Conservation (phyloP, 108 stramenopile species). For the Pseudonitzschia multiseries region DNA sequence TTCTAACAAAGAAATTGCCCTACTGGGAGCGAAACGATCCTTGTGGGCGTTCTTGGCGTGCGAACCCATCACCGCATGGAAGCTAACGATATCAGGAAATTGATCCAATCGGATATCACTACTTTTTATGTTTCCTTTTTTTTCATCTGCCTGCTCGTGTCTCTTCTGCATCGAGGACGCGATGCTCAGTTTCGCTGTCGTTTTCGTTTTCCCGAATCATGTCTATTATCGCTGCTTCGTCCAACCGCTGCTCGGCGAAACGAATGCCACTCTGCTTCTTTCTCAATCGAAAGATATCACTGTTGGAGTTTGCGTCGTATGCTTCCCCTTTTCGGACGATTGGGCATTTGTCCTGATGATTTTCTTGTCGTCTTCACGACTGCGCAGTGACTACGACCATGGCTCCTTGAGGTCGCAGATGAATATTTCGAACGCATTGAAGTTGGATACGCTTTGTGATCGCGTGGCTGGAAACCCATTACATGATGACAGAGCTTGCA, state of each 20-base stretch:
- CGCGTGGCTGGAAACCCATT: background rate
- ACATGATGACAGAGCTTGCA: background rate
- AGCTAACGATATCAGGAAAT: constrained; percentile 15
- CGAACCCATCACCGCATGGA: constrained; percentile 16
- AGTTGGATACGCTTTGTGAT: background rate
- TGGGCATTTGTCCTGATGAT: background rate
- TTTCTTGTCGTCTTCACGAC: background rate
- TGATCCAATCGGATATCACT: background rate
- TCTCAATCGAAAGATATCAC: constrained; percentile 12
- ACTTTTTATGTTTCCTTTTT: background rate
- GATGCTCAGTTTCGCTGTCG: background rate
- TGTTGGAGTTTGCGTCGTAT: constrained; percentile 6
- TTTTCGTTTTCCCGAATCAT: constrained; percentile 8
- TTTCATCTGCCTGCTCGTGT: background rate
- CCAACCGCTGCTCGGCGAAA: constrained; percentile 20
- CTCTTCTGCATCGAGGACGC: background rate
- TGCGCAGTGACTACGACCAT: background rate
- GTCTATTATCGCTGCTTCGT: constrained; percentile 13
- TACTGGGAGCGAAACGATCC: constrained; percentile 19
- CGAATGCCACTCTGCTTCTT: constrained; percentile 18
- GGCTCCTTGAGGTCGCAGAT: background rate
- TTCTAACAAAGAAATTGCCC: constrained; percentile 15
- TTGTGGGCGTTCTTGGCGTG: constrained; percentile 17
- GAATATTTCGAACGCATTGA: background rate
- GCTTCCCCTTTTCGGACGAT: background rate